These are phyloP conservation scores for Diaporthe helianthi DNA, from an alignment of 2,329 filamentous ascomycete genomes.

Conservation along the genomic window DNA sequence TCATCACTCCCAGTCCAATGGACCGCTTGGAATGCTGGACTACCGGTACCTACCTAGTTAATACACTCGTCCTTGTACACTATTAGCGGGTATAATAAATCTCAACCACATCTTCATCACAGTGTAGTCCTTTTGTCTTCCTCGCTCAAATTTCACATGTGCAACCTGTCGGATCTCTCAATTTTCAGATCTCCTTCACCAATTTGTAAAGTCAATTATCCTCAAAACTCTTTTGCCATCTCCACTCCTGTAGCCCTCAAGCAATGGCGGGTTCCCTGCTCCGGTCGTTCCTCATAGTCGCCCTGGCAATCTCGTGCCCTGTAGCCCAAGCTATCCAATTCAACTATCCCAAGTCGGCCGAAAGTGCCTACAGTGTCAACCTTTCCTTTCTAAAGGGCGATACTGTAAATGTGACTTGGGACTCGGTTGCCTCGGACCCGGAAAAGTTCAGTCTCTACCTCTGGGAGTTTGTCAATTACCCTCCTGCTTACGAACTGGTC, in stretches of 20 bases:
- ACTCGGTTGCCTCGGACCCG: slow-evolving; percentile 25
- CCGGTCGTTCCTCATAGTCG: not conserved
- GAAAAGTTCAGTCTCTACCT: slow-evolving; percentile 31
- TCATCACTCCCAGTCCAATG: not conserved
- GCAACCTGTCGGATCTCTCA: too few relatives aligned
- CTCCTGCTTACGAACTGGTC: slow-evolving; percentile 32
- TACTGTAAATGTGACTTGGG: slow-evolving; percentile 24
- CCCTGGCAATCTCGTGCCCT: not conserved
- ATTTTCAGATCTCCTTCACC: not conserved
- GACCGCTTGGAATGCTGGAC: not conserved
- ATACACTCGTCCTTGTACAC: not conserved
- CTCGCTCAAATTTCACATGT: too few relatives aligned
- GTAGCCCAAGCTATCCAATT: not conserved
- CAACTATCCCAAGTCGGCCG: not conserved
- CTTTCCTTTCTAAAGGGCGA: not conserved
- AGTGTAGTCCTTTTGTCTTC: not conserved
- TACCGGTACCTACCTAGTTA: too few relatives aligned
- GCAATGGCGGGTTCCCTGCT: not conserved
- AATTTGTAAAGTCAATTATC: not conserved
- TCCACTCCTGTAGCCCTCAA: not conserved
- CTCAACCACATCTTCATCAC: too few relatives aligned
- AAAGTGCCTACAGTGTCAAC: not conserved
- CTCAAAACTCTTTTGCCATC: not conserved
- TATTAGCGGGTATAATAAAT: not conserved
- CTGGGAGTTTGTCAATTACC: slow-evolving; percentile 32